These are phyloP conservation scores for Aspergillus aculeatinus DNA, from an alignment of 2,329 filamentous ascomycete species.

Conservation along the genomic window DNA sequence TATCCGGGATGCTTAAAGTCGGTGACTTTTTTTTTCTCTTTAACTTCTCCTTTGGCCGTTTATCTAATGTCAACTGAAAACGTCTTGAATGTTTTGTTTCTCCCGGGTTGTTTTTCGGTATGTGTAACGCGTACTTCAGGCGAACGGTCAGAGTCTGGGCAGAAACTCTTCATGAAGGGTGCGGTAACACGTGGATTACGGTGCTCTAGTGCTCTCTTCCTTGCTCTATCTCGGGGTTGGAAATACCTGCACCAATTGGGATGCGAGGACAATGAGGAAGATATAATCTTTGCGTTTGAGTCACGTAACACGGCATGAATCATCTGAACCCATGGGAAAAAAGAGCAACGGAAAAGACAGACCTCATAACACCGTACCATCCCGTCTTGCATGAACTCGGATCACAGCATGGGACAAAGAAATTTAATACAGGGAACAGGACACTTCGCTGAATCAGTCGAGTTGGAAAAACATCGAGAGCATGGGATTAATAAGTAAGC, in stretches of 20 bases:
- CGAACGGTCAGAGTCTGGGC: too few relatives aligned
- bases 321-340: neutral
- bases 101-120: neutral
- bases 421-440: neutral
- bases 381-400: neutral
- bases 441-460: neutral
- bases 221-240: too few relatives aligned
- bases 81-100: too few relatives aligned
- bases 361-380: neutral
- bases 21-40: neutral
- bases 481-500: neutral
- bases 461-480: neutral
- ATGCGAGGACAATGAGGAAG: neutral
- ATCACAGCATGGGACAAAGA: neutral
- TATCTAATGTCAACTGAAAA: neutral
- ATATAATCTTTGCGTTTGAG: neutral
- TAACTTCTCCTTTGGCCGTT: conserved; percentile 17
- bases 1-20: conserved; percentile 3
- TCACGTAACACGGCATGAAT: neutral
- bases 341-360: neutral
- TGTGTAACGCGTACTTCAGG: neutral
- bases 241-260: too few relatives aligned
- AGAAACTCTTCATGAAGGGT: neutral
- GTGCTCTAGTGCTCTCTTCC: too few relatives aligned
- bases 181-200: neutral